Percentiles rank a stretch among this genome's conserved stretches.
Evolutionary conservation across 331 rosid species (phyloP).

Genomic region (Prunus yedoensis): DNA sequence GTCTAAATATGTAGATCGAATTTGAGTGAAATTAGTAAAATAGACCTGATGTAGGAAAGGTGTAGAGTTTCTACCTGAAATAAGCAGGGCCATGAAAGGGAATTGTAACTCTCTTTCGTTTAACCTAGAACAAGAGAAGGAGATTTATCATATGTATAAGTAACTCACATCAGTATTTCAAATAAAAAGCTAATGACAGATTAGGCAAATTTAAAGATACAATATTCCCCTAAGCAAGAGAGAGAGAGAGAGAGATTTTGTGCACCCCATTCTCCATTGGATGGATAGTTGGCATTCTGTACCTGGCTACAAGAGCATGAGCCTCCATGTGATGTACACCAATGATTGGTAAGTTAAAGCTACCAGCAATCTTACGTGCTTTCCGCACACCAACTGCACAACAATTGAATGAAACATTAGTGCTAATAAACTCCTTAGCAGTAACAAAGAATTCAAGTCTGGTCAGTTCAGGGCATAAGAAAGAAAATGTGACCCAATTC

Average conservation of each 20-base stretch:
- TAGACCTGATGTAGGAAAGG: conserved; percentile 1
- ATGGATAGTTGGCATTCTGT: conserved; percentile 10
- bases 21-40: neutral
- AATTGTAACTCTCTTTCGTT: conserved; percentile 70
- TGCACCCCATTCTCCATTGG: conserved; percentile 2
- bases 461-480: neutral
- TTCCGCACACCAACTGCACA: conserved; percentile 89
- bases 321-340: conserved; percentile 99
- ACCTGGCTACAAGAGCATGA: conserved; percentile 97
- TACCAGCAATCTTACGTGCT: conserved; percentile 70
- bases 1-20: neutral
- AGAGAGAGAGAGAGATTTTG: neutral
- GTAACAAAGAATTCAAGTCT: conserved; percentile 3
- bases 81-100: conserved; percentile 89
- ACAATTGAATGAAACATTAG: conserved; percentile 14
- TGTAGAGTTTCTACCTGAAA: conserved; percentile 56
- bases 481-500: neutral
- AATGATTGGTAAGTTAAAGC: conserved; percentile 65
- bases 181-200: neutral
- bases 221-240: neutral
- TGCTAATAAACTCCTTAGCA: conserved; percentile 25
- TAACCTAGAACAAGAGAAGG: conserved; percentile 50
- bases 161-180: neutral
- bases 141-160: conserved; percentile 20
- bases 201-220: neutral